Base-by-base conservation (phyloP, 106 monocot species). In the Acanthochlamys bracteata region DNA sequence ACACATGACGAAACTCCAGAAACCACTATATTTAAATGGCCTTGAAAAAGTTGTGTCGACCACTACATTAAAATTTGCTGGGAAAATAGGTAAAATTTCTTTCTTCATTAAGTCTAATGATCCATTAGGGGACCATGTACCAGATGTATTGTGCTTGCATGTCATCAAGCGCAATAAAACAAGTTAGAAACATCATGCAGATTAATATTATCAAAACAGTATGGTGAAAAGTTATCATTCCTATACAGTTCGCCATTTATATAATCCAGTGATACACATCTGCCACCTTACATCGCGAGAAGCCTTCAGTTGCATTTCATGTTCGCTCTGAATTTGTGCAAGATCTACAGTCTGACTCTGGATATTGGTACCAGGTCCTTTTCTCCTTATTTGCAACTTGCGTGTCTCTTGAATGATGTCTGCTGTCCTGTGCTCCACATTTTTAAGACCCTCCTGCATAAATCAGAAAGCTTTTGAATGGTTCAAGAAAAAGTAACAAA, bases 211-310 rank as follows among this genome's bases (percentile, higher is more conserved):
- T 33, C 6, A 33, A 33, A 33, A 1, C 1, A 33, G 33, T 33
- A 33, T 6, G 1, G 33, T 33, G 33, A 33, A 33, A 33, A 6
- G 33, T 6, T 33, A 33, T 33, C 33, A 33, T 33, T 49, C 17
- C 49, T 49, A 49, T 12, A 49, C 49, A 49, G 49, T 49, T 49
- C 20, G 3, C 20, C 10, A 2, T 55, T 24, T 43, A 73, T 57
- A 20, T 45, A 72, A 60, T 67, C 57, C 65, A 78, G 71, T 67
- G 70, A 75, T 70, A 75, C 64, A 72, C 52, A 73, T 70, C 66
- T 76, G 88, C 68, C 79, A 79, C 84, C 91, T 82, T 84, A 92
- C 92, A 56, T 92, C 76, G 64, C 87, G 84, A 68, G 92, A 88
- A 53, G 84, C 82, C 77, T 92, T 92, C 65, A 92, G 63, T 63